Evolutionary conservation across 2,329 filamentous ascomycete species (phyloP), one percentile per base, ranked within the genome.

Genomic region (Aspergillus novoparasiticus): DNA sequence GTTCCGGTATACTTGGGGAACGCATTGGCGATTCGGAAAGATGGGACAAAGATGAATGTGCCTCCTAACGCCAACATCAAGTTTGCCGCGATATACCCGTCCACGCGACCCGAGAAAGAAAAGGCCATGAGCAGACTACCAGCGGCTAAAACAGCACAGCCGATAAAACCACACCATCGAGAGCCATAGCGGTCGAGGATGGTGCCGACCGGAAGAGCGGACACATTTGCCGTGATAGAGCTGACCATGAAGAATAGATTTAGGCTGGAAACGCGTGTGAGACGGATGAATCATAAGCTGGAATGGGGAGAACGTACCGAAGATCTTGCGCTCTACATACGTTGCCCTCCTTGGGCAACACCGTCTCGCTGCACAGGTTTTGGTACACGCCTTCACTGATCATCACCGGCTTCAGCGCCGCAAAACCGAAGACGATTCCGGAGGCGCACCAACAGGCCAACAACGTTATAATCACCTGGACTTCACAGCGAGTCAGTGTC

Each of bases 231-330:
- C 11, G 87, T 90, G 3, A 96, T 93, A 28, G 93, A 93, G 30
- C 93, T 93, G 43, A 93, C 86, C 11, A 92, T 95, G 82, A 97
- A 97, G 90, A 96, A 96, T 71, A 96, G 81, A 74, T 97, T 97
- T 62, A 97, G 84, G 66, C 79, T 80, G 60, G 9, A 6, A n/a
- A 41, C 19, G n/a, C 26, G 12, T 48, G 28, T 58, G 10, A 39
- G 51, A 39, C 26, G n/a, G 34, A 45, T 6, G n/a, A 28, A 9
- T 12, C 19, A 14, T 26, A 6, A 76, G 78, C 4, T 80, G 6
- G 14, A 55, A 30, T 41, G 21, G 54, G 14, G 34, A 48, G 16
- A 4, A 68, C 70, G n/a, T 73, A 83, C 80, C 82, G 75, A 60
- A 87, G 75, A 68, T 86, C 85, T 70, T 89, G 87, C 64, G 82